Conservation (phyloP, 108 stramenopile species). For the Nitzschia palea region DNA sequence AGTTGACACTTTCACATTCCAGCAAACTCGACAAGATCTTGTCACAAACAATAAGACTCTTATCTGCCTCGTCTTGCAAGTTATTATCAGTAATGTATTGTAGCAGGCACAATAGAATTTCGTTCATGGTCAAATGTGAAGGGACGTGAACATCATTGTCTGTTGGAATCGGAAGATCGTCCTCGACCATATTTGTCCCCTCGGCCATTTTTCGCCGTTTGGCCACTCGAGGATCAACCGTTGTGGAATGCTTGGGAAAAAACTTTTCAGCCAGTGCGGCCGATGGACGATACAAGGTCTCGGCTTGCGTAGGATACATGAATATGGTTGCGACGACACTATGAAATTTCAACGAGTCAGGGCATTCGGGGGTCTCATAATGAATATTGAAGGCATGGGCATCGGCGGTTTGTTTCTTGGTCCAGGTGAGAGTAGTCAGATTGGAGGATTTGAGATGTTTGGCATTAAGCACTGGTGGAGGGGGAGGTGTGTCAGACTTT, state of each 20-base stretch:
- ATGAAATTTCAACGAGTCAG: slow-evolving; percentile 43
- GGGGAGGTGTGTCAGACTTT: slow-evolving; percentile 16
- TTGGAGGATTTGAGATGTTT: slow-evolving; percentile 23
- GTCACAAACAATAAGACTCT: slow-evolving; percentile 62
- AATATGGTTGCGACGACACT: slow-evolving; percentile 48
- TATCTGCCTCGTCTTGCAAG: slow-evolving; percentile 58
- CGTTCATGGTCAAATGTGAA: slow-evolving; percentile 63
- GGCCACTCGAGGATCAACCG: slow-evolving; percentile 5
- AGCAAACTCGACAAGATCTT: slow-evolving; percentile 55
- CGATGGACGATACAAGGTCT: slow-evolving; percentile 51
- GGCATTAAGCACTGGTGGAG: slow-evolving; percentile 16
- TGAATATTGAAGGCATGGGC: slow-evolving; percentile 64
- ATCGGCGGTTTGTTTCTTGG: slow-evolving; percentile 37
- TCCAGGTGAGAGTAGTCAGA: slow-evolving; percentile 37
- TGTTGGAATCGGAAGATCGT: slow-evolving; percentile 19
- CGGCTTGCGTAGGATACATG: slow-evolving; percentile 34
- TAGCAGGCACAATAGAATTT: slow-evolving; percentile 58
- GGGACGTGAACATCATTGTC: slow-evolving; percentile 72
- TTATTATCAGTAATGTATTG: slow-evolving; percentile 62
- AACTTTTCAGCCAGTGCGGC: slow-evolving; percentile 44
- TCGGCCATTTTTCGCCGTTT: slow-evolving; percentile 13
- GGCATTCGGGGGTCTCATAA: slow-evolving; percentile 31
- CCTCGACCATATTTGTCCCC: background rate
- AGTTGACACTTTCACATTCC: slow-evolving; percentile 64
- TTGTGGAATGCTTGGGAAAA: slow-evolving; percentile 44